Evolutionary conservation across 441 rosid species (phyloP).

Genomic region (Pelargonium fulgidum): DNA sequence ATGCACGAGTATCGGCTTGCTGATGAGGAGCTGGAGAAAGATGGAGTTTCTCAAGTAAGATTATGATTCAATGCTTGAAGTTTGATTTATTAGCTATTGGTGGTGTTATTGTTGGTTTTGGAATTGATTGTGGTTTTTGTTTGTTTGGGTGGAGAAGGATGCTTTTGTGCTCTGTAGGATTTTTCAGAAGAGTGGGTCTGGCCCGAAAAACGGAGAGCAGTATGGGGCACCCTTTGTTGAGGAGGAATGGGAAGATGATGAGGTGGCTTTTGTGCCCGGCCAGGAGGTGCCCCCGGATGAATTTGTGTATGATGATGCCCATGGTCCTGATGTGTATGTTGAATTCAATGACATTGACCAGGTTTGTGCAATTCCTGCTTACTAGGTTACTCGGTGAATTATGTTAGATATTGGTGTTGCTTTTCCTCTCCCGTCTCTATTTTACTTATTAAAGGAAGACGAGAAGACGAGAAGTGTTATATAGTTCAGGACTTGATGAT

Average conservation of each 20-base stretch:
- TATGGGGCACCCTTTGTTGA: slow-evolving; percentile 94
- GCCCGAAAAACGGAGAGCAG: slow-evolving; percentile 96
- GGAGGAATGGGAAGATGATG: slow-evolving; percentile 92
- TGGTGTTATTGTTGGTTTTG: neutral
- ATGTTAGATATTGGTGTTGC: neutral
- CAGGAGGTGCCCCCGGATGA: slow-evolving; percentile 39
- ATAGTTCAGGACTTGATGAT: neutral
- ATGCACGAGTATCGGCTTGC: slow-evolving; percentile 92
- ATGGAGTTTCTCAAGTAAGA: slow-evolving; percentile 61
- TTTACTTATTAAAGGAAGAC: neutral
- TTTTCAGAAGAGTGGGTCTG: slow-evolving; percentile 89
- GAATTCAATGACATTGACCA: slow-evolving; percentile 53
- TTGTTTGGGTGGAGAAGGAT: slow-evolving; percentile 41
- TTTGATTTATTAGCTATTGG: slow-evolving; percentile 3
- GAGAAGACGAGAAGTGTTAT: too few species aligned
- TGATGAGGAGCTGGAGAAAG: slow-evolving; percentile 61
- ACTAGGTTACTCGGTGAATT: neutral
- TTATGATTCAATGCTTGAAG: slow-evolving; percentile 3
- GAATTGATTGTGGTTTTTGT: slow-evolving; percentile 15
- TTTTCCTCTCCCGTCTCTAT: neutral
- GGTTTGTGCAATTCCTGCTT: slow-evolving; percentile 36
- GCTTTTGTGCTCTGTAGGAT: slow-evolving; percentile 83
- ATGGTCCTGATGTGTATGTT: slow-evolving; percentile 39
- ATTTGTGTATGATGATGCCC: slow-evolving; percentile 28
- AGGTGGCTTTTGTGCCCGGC: slow-evolving; percentile 43